Percentiles rank a stretch among this genome's conserved stretches.
phyloP scores from a whole-genome alignment of 352 stramenopile species.

The Phytophthora citrophthora region DNA sequence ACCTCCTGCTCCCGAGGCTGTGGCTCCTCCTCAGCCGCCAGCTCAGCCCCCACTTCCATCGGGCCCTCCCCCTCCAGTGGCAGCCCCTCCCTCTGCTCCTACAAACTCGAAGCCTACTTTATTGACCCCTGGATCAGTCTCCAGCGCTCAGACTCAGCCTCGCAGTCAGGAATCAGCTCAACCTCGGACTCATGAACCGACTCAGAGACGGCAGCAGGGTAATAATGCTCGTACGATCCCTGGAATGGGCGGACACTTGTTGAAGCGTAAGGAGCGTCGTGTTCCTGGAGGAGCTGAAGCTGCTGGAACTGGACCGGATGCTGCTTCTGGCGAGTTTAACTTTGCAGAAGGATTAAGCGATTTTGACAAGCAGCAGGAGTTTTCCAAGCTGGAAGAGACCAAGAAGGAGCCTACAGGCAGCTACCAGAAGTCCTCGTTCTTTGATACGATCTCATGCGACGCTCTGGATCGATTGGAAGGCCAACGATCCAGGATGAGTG shows the following conservation, averaged over 20 bases:
- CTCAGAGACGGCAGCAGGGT: conserved; percentile 22
- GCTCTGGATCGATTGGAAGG: conserved; percentile 83
- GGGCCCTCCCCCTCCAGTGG: conserved; percentile 17
- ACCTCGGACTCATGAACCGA: conserved; percentile 20
- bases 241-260: conserved; percentile 82
- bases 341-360: conserved; percentile 67
- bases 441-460: conserved; percentile 91
- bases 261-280: conserved; percentile 81
- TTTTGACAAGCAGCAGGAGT: conserved; percentile 86
- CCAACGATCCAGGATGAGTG: conserved; percentile 67
- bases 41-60: conserved; percentile 34
- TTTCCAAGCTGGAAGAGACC: conserved; percentile 63
- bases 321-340: conserved; percentile 68
- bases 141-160: conserved; percentile 34
- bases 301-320: conserved; percentile 15
- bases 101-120: conserved; percentile 43
- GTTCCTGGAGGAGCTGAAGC: conserved; percentile 41
- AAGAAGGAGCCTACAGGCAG: conserved; percentile 56
- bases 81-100: conserved; percentile 8
- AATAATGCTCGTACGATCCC: conserved; percentile 64
- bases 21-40: conserved; percentile 5
- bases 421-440: conserved; percentile 92
- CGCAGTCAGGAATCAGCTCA: conserved; percentile 8
- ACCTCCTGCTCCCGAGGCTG: background rate
- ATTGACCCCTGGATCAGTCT: conserved; percentile 63